These are phyloP conservation scores for Zygosaccharomyces gambellarensis DNA, from an alignment of 805 yeast species.

Conservation along the genomic window DNA sequence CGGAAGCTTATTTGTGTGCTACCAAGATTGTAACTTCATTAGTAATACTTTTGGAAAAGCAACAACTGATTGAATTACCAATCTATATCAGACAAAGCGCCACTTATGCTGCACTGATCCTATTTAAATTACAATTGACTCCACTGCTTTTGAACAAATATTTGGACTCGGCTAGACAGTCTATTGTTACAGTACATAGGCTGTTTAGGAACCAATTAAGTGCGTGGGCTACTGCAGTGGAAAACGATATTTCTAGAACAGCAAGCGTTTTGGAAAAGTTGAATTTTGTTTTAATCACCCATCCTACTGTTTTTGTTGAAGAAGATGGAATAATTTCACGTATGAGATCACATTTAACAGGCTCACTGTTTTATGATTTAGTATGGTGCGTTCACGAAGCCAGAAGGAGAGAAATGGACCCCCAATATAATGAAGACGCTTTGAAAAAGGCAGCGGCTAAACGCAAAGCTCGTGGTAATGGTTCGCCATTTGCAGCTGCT, in stretches of 20 bases:
- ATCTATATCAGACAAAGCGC: constrained; percentile 83
- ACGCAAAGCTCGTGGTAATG: constrained; percentile 18
- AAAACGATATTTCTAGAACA: constrained; percentile 84
- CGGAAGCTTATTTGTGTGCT: constrained; percentile 73
- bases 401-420: constrained; percentile 58
- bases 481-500: constrained; percentile 15
- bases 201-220: constrained; percentile 80
- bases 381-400: constrained; percentile 96
- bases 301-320: constrained; percentile 74
- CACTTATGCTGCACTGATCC: constrained; percentile 68
- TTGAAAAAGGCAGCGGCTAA: constrained; percentile 35
- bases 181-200: constrained; percentile 88
- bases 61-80: constrained; percentile 77
- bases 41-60: constrained; percentile 61
- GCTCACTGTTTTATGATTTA: constrained; percentile 83
- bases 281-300: constrained; percentile 79
- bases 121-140: constrained; percentile 77
- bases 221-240: constrained; percentile 80
- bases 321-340: constrained; percentile 73
- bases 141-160: constrained; percentile 62
- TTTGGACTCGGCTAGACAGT: constrained; percentile 85
- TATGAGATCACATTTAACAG: constrained; percentile 90
- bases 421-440: constrained; percentile 31
- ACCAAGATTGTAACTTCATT: constrained; percentile 77
- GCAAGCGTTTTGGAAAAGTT: constrained; percentile 87